Base-by-base conservation (phyloP, 768 basidiomycete genomes). In the Cubamyces sp. region DNA sequence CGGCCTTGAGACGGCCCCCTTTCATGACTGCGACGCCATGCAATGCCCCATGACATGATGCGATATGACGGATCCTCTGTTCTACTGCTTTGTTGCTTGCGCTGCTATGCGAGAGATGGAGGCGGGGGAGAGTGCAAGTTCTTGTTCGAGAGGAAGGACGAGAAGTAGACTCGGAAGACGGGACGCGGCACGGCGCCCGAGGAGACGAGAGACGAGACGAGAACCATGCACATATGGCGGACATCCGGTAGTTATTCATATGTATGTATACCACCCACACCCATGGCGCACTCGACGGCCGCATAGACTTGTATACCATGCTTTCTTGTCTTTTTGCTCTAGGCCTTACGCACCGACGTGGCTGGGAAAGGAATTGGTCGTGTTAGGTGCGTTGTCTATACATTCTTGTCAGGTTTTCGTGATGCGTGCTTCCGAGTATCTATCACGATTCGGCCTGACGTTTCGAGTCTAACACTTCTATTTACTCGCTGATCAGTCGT, bases 251-350 rank as follows among this genome's bases (percentile, higher is more conserved):
- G 14, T 63, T 63, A 63, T 63, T 62, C 37, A 30, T 63, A 63
- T 63, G 62, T 63, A 63, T 59, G 62, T 63, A 63, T 59, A 55
- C 40, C 40, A 54, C 25, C 15, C 42, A 19, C 45, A 30, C 28
- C 28, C 28, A 30, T 30, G 28, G 28, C 37, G 1, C 26, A 21
- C 34, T 12, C 30, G 19, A 37, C 54, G 60, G 43, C 45, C 46
- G 18, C 56, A 54, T 57, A 64, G 57, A 64, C 46, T 46, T 60
- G 59, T 53, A 64, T 64, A 54, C 51, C 52, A 64, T 37, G 41
- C 28, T 16, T 26, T 52, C 11, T 6, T 15, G 8, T 18, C n/a
- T 45, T 41, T 39, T 6, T 16, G 26, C 54, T 6, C 26, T 30
- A 30, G n/a, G n/a, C n/a, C n/a, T n/a, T n/a, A n/a, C n/a, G n/a